Evolutionary conservation across 768 basidiomycete genomes (phyloP).

Genomic region (Sarcodon sp.): DNA sequence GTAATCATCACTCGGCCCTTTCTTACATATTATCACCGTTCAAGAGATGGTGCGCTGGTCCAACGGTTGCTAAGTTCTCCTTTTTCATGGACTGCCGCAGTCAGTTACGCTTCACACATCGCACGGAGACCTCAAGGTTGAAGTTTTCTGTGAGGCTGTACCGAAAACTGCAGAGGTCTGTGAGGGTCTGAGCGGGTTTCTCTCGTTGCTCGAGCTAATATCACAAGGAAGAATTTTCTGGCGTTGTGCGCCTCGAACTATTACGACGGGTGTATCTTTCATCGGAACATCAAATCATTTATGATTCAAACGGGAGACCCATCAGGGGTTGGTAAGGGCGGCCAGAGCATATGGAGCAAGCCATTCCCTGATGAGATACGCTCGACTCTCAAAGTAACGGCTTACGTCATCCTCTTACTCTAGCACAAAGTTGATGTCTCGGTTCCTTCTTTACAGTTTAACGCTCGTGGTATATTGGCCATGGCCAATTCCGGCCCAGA

Average conservation of each 20-base stretch:
- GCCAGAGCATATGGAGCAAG: conserved; percentile 92
- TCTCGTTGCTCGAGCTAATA: background rate
- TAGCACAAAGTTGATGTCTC: background rate
- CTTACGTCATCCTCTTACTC: conserved; percentile 5
- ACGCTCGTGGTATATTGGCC: conserved; percentile 85
- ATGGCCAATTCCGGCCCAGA: conserved; percentile 97
- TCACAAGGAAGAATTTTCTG: conserved; percentile 71
- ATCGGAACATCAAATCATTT: conserved; percentile 92
- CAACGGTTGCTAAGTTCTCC: background rate
- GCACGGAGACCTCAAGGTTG: conserved; percentile 84
- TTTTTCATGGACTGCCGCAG: conserved; percentile 14
- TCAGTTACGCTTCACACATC: conserved; percentile 92
- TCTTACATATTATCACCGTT: too few relatives aligned
- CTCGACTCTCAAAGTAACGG: conserved; percentile 78
- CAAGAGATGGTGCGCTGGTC: too few relatives aligned
- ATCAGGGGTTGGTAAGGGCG: conserved; percentile 85
- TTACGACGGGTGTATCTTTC: conserved; percentile 79
- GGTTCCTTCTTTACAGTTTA: conserved; percentile 50
- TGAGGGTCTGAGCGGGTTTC: conserved; percentile 4
- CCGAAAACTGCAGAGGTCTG: conserved; percentile 88
- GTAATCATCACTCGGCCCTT: too few relatives aligned
- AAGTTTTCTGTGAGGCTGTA: conserved; percentile 94
- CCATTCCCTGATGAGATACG: conserved; percentile 89
- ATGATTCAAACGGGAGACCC: conserved; percentile 95
- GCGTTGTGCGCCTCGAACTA: conserved; percentile 85